Evolutionary conservation across 1,284 basidiomycete genomes (phyloP).

Genomic region (Trametes polyzona): DNA sequence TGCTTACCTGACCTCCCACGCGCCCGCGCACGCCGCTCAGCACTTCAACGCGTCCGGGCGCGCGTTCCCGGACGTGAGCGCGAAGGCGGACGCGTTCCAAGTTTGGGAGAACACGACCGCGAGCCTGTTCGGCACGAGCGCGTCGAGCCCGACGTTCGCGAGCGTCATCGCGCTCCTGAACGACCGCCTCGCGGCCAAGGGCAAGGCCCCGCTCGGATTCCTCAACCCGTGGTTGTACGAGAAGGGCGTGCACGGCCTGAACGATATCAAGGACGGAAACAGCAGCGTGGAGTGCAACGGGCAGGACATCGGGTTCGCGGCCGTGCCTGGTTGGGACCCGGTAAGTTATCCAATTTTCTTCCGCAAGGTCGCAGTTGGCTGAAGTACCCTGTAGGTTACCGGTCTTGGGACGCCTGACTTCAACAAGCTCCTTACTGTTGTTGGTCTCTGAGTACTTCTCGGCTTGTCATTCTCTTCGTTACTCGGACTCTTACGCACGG

Average conservation of each 20-base stretch:
- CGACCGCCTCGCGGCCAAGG: conserved; percentile 46
- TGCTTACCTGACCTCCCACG: conserved; percentile 29
- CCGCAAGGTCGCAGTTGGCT: not conserved
- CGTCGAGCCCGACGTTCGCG: conserved; percentile 55
- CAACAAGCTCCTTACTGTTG: conserved; percentile 14
- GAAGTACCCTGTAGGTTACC: conserved; percentile 13
- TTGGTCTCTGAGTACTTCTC: conserved; percentile 18
- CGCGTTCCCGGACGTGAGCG: conserved; percentile 39
- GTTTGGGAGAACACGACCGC: conserved; percentile 36
- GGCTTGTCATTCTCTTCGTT: too few species aligned
- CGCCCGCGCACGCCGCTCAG: conserved; percentile 34
- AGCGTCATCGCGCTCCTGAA: conserved; percentile 59
- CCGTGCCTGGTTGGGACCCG: conserved; percentile 45
- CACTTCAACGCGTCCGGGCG: conserved; percentile 35
- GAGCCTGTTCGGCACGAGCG: conserved; percentile 53
- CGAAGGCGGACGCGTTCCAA: conserved; percentile 33
- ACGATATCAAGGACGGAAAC: conserved; percentile 29
- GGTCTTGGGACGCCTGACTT: conserved; percentile 26
- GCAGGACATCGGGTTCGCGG: conserved; percentile 43
- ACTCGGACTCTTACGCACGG: too few species aligned
- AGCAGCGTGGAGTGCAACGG: conserved; percentile 35
- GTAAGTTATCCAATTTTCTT: conserved; percentile 31
- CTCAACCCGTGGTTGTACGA: conserved; percentile 48
- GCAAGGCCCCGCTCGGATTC: conserved; percentile 48
- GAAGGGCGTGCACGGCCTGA: conserved; percentile 23